These are phyloP conservation scores for Boeremia lycopersici DNA, from an alignment of 2,329 filamentous ascomycete genomes.

Conservation along the genomic window DNA sequence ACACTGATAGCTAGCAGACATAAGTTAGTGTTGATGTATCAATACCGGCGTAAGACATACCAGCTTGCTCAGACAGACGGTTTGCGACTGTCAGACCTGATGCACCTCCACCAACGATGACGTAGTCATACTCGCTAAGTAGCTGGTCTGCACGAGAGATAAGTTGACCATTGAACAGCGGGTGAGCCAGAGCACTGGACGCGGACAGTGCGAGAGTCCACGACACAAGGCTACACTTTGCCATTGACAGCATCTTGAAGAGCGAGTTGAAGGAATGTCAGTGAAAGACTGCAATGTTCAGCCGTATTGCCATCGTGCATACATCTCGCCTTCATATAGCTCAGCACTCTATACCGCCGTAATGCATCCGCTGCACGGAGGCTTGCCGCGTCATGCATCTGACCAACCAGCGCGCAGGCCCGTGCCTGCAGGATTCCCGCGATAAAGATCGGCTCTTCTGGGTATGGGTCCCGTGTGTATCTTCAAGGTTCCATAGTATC, in stretches of 20 bases:
- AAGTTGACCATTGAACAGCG: conserved; percentile 22
- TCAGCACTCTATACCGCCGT: conserved; percentile 1
- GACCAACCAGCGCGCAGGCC: not conserved
- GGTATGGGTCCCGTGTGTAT: no score
- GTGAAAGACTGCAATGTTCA: not conserved
- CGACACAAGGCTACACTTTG: conserved; percentile 5
- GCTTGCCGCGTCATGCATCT: not conserved
- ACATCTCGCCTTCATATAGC: conserved; percentile 4
- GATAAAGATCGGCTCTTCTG: no score
- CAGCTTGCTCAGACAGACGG: conserved; percentile 30
- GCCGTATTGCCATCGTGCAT: not conserved
- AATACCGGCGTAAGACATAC: conserved; percentile 5
- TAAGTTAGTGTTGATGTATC: not conserved
- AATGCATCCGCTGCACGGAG: conserved; percentile 1
- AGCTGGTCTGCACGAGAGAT: conserved; percentile 20
- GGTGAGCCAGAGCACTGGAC: conserved; percentile 21
- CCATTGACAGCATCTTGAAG: conserved; percentile 2
- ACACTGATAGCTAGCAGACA: conserved; percentile 21
- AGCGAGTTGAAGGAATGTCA: not conserved
- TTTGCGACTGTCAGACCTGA: conserved; percentile 38
- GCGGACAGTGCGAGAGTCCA: conserved; percentile 21
- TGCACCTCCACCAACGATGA: conserved; percentile 35
- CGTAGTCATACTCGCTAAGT: conserved; percentile 32
- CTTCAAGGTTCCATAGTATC: no score
- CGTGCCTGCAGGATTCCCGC: not conserved